Evolutionary conservation across 768 basidiomycete genomes (phyloP), one percentile per base, ranked within the genome.

Genomic region (Cystofilobasidium capitatum): DNA sequence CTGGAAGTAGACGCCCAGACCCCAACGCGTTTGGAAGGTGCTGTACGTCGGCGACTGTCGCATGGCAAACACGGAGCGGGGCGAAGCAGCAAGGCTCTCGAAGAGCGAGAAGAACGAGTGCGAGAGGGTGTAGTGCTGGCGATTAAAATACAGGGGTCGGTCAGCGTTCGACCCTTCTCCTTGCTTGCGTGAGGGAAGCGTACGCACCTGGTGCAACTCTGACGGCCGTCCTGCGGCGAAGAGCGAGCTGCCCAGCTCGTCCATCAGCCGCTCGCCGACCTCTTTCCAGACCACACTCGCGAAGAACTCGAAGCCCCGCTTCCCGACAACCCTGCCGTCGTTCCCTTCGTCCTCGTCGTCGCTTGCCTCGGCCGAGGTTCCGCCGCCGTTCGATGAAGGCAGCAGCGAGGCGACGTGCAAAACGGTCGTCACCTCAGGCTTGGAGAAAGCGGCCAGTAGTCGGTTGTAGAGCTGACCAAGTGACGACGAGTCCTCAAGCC

Each of bases 1-100:
- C 74, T 99, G 96, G 76, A 94, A 98, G 75, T 98, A 98, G 12
- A 98, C 88, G 1, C 91, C 89, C 3, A 99, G 82, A 75, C 98
- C 96, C 93, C 96, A 99, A 40, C 91, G 83, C 69, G 83, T 82
- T 74, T 88, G 84, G 74, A 98, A 96, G 1, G 85, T 77, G 29
- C 73, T 70, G 75, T 86, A 94, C 4, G 85, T 80, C 0, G 85
- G 83, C 75, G 91, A 88, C 5, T 79, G 74, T 3, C 90, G 84
- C 83, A 97, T 86, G 3, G 81, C 79, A 69, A 84, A 80, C 12
- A 93, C 82, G 3, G 88, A 83, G 35, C 82, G 80, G 20, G 81
- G 77, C 2, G 90, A 89, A 0, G 92, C 89, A 0, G 89, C 87
- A 17, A 93, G 80, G 54, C 83, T 82, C 75, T 97, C 93, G 26